These are phyloP conservation scores for Sugiyamaella pinicola DNA, from an alignment of 1,139 yeast species.

Conservation along the genomic window DNA sequence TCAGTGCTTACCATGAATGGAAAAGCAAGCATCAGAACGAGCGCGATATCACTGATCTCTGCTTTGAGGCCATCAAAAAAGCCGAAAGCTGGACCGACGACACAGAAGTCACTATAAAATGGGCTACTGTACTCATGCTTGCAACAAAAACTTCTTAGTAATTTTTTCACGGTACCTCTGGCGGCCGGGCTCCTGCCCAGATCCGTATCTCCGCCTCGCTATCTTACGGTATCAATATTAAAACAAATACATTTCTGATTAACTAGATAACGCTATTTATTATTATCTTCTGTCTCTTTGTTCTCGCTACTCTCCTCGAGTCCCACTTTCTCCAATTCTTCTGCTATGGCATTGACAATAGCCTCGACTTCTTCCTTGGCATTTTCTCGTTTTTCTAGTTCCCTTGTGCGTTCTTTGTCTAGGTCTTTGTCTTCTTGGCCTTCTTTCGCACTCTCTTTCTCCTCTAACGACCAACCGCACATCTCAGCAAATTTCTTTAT, in stretches of 20 bases:
- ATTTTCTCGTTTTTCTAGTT: not conserved
- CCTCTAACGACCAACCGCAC: slow-evolving; percentile 60
- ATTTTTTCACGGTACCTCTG: slow-evolving; percentile 1
- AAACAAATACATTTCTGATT: no score
- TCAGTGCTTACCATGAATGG: slow-evolving; percentile 77
- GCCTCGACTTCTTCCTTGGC: not conserved
- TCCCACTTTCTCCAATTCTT: not conserved
- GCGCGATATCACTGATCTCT: slow-evolving; percentile 42
- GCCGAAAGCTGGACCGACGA: slow-evolving; percentile 51
- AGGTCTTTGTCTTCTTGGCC: not conserved
- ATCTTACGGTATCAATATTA: no score
- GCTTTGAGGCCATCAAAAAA: slow-evolving; percentile 49
- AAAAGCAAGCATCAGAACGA: slow-evolving; percentile 44
- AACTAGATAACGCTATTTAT: not conserved
- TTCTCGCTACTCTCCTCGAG: slow-evolving; percentile 1
- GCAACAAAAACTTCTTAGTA: slow-evolving; percentile 33
- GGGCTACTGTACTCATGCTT: slow-evolving; percentile 61
- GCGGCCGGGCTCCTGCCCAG: slow-evolving; percentile 12
- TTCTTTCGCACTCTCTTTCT: not conserved
- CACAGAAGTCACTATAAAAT: slow-evolving; percentile 52
- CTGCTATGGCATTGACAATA: not conserved
- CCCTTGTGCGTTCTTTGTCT: not conserved
- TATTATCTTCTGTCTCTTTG: not conserved
- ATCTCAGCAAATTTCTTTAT: slow-evolving; percentile 55
- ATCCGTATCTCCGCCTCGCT: slow-evolving; percentile 1